A percentile compares a stretch with the other conserved stretches of the same genome.
Conservation (phyloP, 2,329 filamentous ascomycete genomes). For the Mariannaea elegans region DNA sequence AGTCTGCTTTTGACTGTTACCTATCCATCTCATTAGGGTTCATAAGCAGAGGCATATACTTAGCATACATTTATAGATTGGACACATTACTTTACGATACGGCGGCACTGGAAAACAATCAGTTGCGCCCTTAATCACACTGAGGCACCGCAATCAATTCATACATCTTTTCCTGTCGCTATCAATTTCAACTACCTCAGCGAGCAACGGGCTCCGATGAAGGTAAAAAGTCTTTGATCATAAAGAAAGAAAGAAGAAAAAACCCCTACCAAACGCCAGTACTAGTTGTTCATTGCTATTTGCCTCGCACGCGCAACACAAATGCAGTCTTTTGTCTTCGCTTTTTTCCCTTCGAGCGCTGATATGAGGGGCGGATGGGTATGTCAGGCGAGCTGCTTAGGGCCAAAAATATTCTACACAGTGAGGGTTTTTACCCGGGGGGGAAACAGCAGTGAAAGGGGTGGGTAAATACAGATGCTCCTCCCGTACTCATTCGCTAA, state of each 20-base stretch:
- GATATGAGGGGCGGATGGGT: neutral
- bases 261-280: constrained; percentile 19
- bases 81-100: neutral
- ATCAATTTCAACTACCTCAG: neutral
- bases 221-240: neutral
- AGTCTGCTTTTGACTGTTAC: neutral
- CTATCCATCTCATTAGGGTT: too few species aligned
- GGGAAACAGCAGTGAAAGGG: neutral
- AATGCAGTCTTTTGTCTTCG: neutral
- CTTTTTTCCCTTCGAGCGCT: neutral
- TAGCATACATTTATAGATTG: neutral
- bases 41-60: neutral
- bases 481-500: neutral
- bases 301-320: neutral
- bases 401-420: constrained; percentile 14
- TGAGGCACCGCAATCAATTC: too few species aligned
- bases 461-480: constrained; percentile 8
- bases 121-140: neutral
- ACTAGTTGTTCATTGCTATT: neutral
- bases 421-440: neutral
- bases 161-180: neutral
- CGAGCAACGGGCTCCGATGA: neutral
- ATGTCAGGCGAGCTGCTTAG: neutral
- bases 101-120: neutral
- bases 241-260: neutral